A percentile compares a stretch with the other conserved stretches of the same genome.
Evolutionary conservation across 176 grass and related monocot genomes (phyloP).

Genomic region (Cenchrus americanus): DNA sequence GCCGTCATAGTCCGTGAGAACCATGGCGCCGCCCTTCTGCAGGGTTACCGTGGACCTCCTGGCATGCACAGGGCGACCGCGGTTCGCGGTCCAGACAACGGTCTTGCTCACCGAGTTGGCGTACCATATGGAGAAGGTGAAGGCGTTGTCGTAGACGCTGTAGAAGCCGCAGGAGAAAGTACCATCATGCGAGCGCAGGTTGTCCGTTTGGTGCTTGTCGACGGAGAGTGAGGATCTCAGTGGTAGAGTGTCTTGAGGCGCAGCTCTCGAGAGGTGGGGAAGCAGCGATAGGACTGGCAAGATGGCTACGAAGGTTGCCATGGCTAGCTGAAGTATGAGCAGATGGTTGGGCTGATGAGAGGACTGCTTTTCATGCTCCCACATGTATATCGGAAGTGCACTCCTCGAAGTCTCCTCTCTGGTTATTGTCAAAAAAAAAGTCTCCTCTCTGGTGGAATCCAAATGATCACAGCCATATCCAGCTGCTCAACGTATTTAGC

Average conservation of each 20-base stretch:
- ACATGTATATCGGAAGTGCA: neutral
- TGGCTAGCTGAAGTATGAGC: neutral
- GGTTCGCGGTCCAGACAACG: conserved; percentile 52
- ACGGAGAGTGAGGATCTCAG: conserved; percentile 1
- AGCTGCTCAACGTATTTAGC: no score
- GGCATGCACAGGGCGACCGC: conserved; percentile 35
- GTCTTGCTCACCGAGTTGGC: conserved; percentile 40
- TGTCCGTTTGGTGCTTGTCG: neutral
- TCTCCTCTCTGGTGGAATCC: neutral
- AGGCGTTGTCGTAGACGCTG: conserved; percentile 23
- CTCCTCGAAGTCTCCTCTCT: neutral
- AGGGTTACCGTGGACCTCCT: conserved; percentile 32
- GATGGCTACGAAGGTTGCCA: neutral
- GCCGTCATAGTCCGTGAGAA: conserved; percentile 44
- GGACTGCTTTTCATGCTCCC: neutral
- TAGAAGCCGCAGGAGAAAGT: conserved; percentile 52
- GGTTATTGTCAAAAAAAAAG: neutral
- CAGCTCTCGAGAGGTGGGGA: neutral
- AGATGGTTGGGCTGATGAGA: neutral
- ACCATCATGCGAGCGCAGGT: neutral
- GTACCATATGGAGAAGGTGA: conserved; percentile 70
- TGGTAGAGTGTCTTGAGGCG: neutral
- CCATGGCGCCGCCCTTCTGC: conserved; percentile 44
- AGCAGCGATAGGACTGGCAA: neutral
- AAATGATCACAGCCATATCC: no score